Base-by-base conservation (phyloP, 202 grass and related monocot species). In the Digitaria exilis region DNA sequence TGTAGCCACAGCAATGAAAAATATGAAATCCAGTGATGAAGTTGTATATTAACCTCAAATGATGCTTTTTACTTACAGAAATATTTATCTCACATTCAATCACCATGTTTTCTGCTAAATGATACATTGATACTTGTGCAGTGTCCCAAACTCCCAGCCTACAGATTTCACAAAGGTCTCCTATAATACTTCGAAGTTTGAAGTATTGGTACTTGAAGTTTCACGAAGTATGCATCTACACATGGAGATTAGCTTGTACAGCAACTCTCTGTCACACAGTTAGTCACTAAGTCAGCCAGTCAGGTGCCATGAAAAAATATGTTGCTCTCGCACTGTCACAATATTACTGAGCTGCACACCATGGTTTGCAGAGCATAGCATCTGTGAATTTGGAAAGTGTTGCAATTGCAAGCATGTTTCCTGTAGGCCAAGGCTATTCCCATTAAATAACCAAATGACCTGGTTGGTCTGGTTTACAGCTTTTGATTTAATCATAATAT, bases 351-450 rank as follows among this genome's bases (percentile, higher is more conserved):
- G 35, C 7, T 71, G 59, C 48, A 22, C 12, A 32, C 48, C 43
- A 65, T 28, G 55, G 28, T 71, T 77, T 56, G 58, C 8, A 65
- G 51, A 77, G 59, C 13, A 82, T 66, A 18, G 35, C 78, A 73
- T 59, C 18, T 25, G 44, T 15, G 54, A 81, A 64, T 65, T 56
- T 41, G 28, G 24, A 63, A 64, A 71, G 13, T 64, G 64, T 26
- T 69, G 31, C 28, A 15, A 32, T 24, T 10, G 21, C n/a, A 69
- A 80, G n/a, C 15, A 31, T 17, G 3, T 71, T 46, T 18, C 55
- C 4, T 52, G 60, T 7, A 52, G 3, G 64, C 15, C 64, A 55
- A 44, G 55, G 43, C 19, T 82, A 77, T 9, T 77, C 17, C 1
- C 78, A 32, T 12, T 77, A 69, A 6, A 41, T 51, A 43, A 75